phyloP scores from a whole-genome alignment of 768 basidiomycete species.

The Porphyrellus cyaneotinctus region DNA sequence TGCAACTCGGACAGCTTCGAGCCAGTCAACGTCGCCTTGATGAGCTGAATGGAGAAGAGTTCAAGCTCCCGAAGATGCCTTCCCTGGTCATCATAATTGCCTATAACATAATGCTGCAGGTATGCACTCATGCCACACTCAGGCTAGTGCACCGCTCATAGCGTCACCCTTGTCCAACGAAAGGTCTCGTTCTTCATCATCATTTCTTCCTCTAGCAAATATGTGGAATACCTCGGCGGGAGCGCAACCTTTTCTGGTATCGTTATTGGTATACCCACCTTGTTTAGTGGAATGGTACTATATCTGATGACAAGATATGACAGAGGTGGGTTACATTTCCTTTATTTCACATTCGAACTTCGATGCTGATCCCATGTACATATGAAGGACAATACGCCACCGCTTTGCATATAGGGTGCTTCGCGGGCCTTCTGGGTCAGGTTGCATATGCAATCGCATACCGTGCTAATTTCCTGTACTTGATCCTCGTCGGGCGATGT shows the following conservation, averaged over 20 bases:
- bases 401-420: conserved; percentile 54
- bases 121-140: conserved; percentile 16
- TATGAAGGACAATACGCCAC: conserved; percentile 52
- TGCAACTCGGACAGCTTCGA: conserved; percentile 5
- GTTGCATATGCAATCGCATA: conserved; percentile 62
- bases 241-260: conserved; percentile 68
- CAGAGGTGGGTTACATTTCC: conserved; percentile 38
- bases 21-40: conserved; percentile 13
- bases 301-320: conserved; percentile 55
- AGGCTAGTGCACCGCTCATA: background rate
- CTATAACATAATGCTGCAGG: conserved; percentile 45
- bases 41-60: conserved; percentile 30
- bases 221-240: conserved; percentile 60
- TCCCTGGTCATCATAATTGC: conserved; percentile 45
- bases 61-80: conserved; percentile 45
- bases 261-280: conserved; percentile 61
- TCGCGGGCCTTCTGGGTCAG: conserved; percentile 50
- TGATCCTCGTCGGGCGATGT: conserved; percentile 69
- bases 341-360: background rate
- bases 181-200: conserved; percentile 68
- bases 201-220: conserved; percentile 61
- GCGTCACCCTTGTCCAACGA: background rate
- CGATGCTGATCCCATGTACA: background rate
- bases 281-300: conserved; percentile 55
- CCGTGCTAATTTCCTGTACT: conserved; percentile 53